Conservation (phyloP, 1,284 basidiomycete genomes). For the Inonotus hispidus region DNA sequence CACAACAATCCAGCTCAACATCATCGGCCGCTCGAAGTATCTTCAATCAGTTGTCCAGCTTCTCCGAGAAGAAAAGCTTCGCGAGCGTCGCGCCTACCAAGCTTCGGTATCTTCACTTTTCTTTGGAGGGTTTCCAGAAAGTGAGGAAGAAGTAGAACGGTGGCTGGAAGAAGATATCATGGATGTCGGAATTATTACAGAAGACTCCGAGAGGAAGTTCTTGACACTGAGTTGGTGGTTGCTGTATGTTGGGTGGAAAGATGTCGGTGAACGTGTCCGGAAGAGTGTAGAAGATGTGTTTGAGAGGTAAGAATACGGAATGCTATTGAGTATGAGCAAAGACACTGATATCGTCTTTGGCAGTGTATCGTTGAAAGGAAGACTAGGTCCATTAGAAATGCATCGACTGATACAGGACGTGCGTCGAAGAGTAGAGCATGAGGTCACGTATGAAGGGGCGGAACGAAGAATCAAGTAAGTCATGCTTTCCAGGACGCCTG, state of each 20-base stretch:
- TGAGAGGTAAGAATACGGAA: conserved; percentile 52
- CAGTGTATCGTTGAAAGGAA: conserved; percentile 76
- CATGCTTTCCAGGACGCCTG: background rate
- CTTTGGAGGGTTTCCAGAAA: conserved; percentile 23
- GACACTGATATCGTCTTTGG: conserved; percentile 2
- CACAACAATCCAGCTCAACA: conserved; percentile 76
- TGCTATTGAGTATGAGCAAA: background rate
- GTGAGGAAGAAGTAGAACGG: conserved; percentile 24
- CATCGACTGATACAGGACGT: conserved; percentile 65
- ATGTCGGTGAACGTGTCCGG: conserved; percentile 67
- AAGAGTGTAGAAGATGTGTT: conserved; percentile 77
- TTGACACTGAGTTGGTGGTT: conserved; percentile 91
- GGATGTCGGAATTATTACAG: conserved; percentile 34
- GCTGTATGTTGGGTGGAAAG: conserved; percentile 84
- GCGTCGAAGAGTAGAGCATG: conserved; percentile 66
- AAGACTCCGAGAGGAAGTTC: conserved; percentile 71
- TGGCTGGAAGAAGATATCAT: conserved; percentile 23
- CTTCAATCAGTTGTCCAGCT: conserved; percentile 63
- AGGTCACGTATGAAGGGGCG: conserved; percentile 57
- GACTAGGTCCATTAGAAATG: conserved; percentile 63
- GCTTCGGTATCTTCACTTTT: conserved; percentile 34
- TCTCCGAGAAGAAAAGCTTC: conserved; percentile 54
- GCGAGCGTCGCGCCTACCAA: conserved; percentile 40
- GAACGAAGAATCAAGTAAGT: conserved; percentile 53
- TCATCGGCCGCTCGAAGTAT: conserved; percentile 82